A percentile compares a stretch with the other conserved stretches of the same genome.
phyloP scores from a whole-genome alignment of 495 filamentous ascomycete genomes.

The Ascobolus immersus region DNA sequence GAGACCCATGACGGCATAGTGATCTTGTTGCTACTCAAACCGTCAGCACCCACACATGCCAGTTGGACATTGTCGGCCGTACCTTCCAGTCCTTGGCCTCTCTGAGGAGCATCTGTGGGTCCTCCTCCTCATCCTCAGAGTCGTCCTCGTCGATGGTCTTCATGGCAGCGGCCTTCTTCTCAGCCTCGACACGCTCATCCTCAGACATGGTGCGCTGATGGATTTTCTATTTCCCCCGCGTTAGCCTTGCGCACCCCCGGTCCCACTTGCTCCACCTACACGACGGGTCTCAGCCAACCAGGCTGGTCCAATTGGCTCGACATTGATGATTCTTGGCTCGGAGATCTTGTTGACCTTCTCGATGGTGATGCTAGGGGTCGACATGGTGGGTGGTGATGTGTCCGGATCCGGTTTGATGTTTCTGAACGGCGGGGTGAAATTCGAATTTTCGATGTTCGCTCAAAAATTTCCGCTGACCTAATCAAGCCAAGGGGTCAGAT shows the following conservation, averaged over 20 bases:
- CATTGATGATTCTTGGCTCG: too few relatives aligned
- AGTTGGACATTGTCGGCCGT: slow-evolving; percentile 9
- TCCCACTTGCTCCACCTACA: slow-evolving; percentile 21
- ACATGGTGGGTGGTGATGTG: too few relatives aligned
- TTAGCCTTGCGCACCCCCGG: neutral
- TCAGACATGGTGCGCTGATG: slow-evolving; percentile 96
- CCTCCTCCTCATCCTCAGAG: slow-evolving; percentile 68
- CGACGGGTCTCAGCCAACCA: slow-evolving; percentile 93
- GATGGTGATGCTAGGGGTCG: too few relatives aligned
- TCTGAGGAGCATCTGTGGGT: slow-evolving; percentile 63
- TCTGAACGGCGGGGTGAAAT: too few relatives aligned
- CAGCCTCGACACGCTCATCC: slow-evolving; percentile 88
- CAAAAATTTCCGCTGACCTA: too few relatives aligned
- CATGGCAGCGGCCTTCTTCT: slow-evolving; percentile 62
- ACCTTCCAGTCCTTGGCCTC: slow-evolving; percentile 99
- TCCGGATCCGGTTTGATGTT: too few relatives aligned
- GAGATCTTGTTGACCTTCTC: slow-evolving; percentile 44
- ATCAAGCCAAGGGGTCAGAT: too few relatives aligned
- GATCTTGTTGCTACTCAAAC: slow-evolving; percentile 52
- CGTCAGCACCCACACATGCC: slow-evolving; percentile 12
- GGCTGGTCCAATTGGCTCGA: slow-evolving; percentile 90
- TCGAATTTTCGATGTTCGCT: too few relatives aligned
- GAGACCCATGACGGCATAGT: slow-evolving; percentile 89
- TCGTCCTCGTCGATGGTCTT: slow-evolving; percentile 91
- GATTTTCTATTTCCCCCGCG: slow-evolving; percentile 30